Percentiles rank a stretch among this genome's conserved stretches.
Evolutionary conservation across 176 grass and related monocot genomes (phyloP).

Genomic region (Zoysia pacifica): DNA sequence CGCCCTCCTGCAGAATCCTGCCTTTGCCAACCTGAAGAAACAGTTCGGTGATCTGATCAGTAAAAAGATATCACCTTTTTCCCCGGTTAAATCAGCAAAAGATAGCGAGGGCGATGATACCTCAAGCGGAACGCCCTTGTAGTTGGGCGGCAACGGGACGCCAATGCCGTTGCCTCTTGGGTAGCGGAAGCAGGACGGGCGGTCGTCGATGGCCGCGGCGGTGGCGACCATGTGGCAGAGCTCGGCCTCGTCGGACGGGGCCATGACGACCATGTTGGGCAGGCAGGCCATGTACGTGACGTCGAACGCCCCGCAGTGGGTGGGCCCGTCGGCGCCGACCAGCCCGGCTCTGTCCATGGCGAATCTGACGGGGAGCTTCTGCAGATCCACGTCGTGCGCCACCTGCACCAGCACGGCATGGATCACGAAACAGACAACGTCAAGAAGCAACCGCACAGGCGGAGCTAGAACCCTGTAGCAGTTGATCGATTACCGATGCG

Average conservation of each 20-base stretch:
- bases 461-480: not conserved
- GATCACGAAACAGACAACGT: not conserved
- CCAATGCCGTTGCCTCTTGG: slow-evolving; percentile 91
- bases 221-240: slow-evolving; percentile 97
- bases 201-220: slow-evolving; percentile 84
- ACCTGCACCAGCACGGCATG: slow-evolving; percentile 41
- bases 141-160: slow-evolving; percentile 64
- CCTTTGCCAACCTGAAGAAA: slow-evolving; percentile 71
- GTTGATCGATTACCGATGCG: not conserved
- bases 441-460: not conserved
- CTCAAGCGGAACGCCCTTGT: slow-evolving; percentile 87
- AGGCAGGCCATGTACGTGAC: slow-evolving; percentile 97
- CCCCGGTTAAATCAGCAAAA: not conserved
- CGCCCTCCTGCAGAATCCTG: slow-evolving; percentile 74
- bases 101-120: slow-evolving; percentile 25
- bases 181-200: slow-evolving; percentile 87
- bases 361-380: slow-evolving; percentile 91
- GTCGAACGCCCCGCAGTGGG: slow-evolving; percentile 90
- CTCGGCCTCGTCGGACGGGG: slow-evolving; percentile 91
- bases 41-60: not conserved
- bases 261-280: slow-evolving; percentile 98
- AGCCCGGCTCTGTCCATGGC: slow-evolving; percentile 95
- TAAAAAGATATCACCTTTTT: not conserved
- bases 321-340: slow-evolving; percentile 90
- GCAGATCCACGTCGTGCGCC: slow-evolving; percentile 90